phyloP scores from a whole-genome alignment of 495 filamentous ascomycete species.

The Baudoinia panamericana region DNA sequence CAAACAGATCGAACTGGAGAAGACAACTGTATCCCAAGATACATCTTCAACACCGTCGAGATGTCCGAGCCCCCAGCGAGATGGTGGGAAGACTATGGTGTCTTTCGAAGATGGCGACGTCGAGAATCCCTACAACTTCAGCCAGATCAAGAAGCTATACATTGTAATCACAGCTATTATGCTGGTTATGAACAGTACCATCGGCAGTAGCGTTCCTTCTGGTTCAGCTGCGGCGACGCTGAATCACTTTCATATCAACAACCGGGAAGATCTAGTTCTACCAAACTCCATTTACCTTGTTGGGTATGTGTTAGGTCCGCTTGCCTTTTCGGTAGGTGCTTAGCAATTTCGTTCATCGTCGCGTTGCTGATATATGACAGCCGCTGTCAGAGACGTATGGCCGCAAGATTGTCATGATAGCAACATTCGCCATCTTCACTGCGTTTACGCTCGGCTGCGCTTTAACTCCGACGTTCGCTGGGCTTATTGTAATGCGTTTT shows the following conservation, averaged over 20 bases:
- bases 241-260: slow-evolving; percentile 43
- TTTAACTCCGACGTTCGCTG: slow-evolving; percentile 52
- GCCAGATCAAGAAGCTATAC: slow-evolving; percentile 41
- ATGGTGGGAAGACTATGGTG: slow-evolving; percentile 11
- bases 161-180: slow-evolving; percentile 45
- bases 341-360: neutral
- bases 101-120: slow-evolving; percentile 23
- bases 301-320: slow-evolving; percentile 53
- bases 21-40: slow-evolving; percentile 18
- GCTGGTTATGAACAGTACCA: slow-evolving; percentile 61
- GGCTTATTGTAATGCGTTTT: slow-evolving; percentile 54
- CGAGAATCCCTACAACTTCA: slow-evolving; percentile 26
- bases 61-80: slow-evolving; percentile 2
- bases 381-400: slow-evolving; percentile 62
- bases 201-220: slow-evolving; percentile 54
- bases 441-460: slow-evolving; percentile 58
- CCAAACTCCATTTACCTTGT: slow-evolving; percentile 65
- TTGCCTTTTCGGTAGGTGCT: slow-evolving; percentile 23
- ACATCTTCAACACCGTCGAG: slow-evolving; percentile 6
- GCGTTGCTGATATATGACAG: neutral
- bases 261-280: slow-evolving; percentile 46
- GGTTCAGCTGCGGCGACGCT: slow-evolving; percentile 47
- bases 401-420: slow-evolving; percentile 46
- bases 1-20: slow-evolving; percentile 18
- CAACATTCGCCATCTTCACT: slow-evolving; percentile 49